A percentile compares a stretch with the other conserved stretches of the same genome.
Conservation (phyloP, 768 basidiomycete species). For the Lactifluus volemus region DNA sequence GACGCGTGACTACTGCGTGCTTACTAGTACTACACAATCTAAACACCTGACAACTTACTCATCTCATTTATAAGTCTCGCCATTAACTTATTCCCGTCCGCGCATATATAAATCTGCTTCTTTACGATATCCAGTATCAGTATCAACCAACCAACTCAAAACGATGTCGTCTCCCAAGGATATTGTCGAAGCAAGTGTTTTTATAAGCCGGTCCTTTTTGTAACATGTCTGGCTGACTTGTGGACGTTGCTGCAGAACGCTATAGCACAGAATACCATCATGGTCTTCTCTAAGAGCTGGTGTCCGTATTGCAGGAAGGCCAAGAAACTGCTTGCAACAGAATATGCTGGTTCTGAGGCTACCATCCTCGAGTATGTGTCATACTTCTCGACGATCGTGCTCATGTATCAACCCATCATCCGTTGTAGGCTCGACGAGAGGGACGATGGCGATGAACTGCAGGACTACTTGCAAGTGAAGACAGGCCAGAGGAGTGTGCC, state of each 20-base stretch:
- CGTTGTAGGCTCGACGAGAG: constrained; percentile 44
- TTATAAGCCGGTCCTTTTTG: too few species aligned
- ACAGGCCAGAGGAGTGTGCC: constrained; percentile 70
- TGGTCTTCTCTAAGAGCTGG: constrained; percentile 33
- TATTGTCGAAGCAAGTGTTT: constrained; percentile 7
- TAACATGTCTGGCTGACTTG: not conserved
- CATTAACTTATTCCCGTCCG: not conserved
- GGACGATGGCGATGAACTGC: constrained; percentile 51
- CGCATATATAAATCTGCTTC: not conserved
- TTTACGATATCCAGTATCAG: not conserved
- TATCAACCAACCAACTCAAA: not conserved
- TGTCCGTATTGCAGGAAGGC: constrained; percentile 35
- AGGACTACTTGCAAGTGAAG: constrained; percentile 54
- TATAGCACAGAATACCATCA: constrained; percentile 29
- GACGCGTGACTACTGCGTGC: too few species aligned
- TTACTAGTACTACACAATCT: too few species aligned
- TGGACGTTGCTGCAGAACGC: constrained; percentile 21
- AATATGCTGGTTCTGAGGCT: constrained; percentile 23
- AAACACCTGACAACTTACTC: not conserved
- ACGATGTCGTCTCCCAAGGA: constrained; percentile 7
- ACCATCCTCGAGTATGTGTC: constrained; percentile 29
- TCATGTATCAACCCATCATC: not conserved
- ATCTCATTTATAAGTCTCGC: not conserved
- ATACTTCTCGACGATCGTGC: not conserved
- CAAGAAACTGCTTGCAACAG: constrained; percentile 27